phyloP scores from a whole-genome alignment of 257 asterid species.

The Paulownia fortunei region DNA sequence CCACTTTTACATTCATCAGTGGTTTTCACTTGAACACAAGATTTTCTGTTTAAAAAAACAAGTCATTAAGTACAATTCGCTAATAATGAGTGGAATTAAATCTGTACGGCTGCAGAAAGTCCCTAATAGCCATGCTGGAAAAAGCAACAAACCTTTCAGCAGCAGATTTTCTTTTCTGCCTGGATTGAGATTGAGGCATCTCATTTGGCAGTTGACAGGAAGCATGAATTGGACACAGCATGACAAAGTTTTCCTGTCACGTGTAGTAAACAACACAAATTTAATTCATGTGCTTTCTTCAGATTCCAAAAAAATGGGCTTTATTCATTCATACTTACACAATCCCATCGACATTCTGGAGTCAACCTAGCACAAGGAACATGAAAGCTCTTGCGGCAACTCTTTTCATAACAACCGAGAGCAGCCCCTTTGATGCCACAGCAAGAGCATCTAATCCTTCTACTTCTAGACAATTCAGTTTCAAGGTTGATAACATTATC shows the following conservation, averaged over 20 bases:
- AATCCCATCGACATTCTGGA: constrained; percentile 90
- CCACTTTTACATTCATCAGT: constrained; percentile 39
- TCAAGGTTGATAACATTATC: constrained; percentile 76
- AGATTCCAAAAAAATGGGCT: background rate
- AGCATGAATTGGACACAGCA: constrained; percentile 85
- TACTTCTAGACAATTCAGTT: constrained; percentile 79
- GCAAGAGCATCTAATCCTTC: constrained; percentile 73
- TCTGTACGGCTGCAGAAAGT: constrained; percentile 11
- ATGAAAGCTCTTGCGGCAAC: constrained; percentile 92
- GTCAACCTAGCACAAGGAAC: constrained; percentile 91
- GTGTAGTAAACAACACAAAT: constrained; percentile 7
- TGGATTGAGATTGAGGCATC: constrained; percentile 45
- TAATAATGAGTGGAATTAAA: background rate
- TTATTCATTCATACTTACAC: constrained; percentile 45
- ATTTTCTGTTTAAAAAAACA: constrained; percentile 44
- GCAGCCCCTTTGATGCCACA: constrained; percentile 96
- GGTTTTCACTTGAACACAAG: constrained; percentile 36
- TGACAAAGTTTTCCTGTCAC: constrained; percentile 84
- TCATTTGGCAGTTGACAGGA: constrained; percentile 68
- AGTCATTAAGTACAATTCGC: background rate
- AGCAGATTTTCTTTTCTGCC: constrained; percentile 46
- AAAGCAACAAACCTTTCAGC: constrained; percentile 50
- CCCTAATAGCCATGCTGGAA: background rate
- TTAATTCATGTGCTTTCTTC: constrained; percentile 8
- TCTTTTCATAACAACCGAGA: constrained; percentile 88